These are phyloP conservation scores for Starmerella potacharoeniae DNA, from an alignment of 805 yeast genomes.

Conservation along the genomic window DNA sequence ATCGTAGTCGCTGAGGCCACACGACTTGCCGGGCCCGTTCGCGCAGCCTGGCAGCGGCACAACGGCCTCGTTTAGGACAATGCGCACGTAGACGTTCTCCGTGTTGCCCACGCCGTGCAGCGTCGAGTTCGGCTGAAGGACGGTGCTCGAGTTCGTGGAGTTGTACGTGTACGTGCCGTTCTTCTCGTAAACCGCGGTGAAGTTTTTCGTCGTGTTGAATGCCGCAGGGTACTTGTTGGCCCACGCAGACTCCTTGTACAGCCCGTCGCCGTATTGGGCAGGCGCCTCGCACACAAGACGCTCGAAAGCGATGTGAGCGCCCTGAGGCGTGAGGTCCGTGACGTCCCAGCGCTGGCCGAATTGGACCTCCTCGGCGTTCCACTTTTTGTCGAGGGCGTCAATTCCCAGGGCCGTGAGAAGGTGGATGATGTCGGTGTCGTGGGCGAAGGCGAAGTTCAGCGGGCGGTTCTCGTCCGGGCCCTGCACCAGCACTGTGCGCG, in stretches of 20 bases:
- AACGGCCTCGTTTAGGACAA: conserved; percentile 43
- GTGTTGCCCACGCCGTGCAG: not conserved
- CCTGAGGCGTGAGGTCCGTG: conserved; percentile 31
- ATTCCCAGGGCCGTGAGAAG: conserved; percentile 41
- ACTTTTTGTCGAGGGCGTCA: conserved; percentile 27
- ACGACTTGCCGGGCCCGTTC: conserved; percentile 42
- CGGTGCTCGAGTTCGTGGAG: not conserved
- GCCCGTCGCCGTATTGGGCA: conserved; percentile 21
- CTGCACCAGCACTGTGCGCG: conserved; percentile 36
- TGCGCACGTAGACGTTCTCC: conserved; percentile 36
- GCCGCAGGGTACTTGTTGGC: conserved; percentile 18
- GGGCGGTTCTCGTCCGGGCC: conserved; percentile 30
- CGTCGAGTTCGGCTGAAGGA: not conserved
- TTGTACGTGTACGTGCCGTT: conserved; percentile 2
- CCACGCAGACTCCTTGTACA: conserved; percentile 4
- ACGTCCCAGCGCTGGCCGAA: conserved; percentile 40
- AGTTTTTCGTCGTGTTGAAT: conserved; percentile 16
- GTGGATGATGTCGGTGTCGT: conserved; percentile 47
- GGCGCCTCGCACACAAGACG: conserved; percentile 32
- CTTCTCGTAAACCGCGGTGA: conserved; percentile 14
- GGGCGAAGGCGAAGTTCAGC: conserved; percentile 41
- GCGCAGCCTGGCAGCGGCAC: conserved; percentile 39
- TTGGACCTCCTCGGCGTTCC: conserved; percentile 34
- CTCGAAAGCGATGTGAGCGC: conserved; percentile 27
- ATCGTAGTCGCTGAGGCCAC: conserved; percentile 29